phyloP scores from a whole-genome alignment of 805 yeast species.

The Saturnispora saitoi region DNA sequence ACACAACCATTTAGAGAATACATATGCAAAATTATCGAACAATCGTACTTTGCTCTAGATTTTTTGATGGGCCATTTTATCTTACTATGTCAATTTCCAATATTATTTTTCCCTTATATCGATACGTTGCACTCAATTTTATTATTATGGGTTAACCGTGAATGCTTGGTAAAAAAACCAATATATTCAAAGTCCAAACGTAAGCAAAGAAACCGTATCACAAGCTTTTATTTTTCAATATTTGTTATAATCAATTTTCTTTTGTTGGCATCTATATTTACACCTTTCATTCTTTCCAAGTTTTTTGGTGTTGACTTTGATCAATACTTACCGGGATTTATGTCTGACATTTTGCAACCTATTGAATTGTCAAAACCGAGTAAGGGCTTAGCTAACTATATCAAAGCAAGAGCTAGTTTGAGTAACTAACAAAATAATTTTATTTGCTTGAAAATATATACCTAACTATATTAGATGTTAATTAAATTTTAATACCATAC shows the following conservation, averaged over 20 bases:
- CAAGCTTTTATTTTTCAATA: constrained; percentile 28
- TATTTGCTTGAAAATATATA: too few species aligned
- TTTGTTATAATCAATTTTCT: constrained; percentile 27
- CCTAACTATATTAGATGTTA: too few species aligned
- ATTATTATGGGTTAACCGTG: constrained; percentile 98
- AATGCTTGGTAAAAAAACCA: constrained; percentile 95
- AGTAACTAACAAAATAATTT: too few species aligned
- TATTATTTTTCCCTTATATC: too few species aligned
- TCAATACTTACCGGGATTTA: constrained; percentile 32
- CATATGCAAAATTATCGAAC: constrained; percentile 83
- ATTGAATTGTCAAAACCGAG: constrained; percentile 20
- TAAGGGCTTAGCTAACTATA: constrained; percentile 32
- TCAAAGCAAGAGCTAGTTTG: constrained; percentile 13
- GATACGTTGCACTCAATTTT: too few species aligned
- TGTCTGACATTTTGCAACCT: constrained; percentile 37
- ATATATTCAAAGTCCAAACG: constrained; percentile 51
- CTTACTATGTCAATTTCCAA: too few species aligned
- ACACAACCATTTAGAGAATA: constrained; percentile 96
- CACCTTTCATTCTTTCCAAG: constrained; percentile 32
- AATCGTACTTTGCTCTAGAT: constrained; percentile 92
- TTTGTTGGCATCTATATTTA: constrained; percentile 29
- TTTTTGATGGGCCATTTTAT: constrained; percentile 20
- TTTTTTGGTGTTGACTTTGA: constrained; percentile 33
- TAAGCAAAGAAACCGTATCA: constrained; percentile 31
- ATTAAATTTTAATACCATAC: too few species aligned